Base-by-base conservation (phyloP, 768 basidiomycete genomes). In the Naematelia aurantialba region DNA sequence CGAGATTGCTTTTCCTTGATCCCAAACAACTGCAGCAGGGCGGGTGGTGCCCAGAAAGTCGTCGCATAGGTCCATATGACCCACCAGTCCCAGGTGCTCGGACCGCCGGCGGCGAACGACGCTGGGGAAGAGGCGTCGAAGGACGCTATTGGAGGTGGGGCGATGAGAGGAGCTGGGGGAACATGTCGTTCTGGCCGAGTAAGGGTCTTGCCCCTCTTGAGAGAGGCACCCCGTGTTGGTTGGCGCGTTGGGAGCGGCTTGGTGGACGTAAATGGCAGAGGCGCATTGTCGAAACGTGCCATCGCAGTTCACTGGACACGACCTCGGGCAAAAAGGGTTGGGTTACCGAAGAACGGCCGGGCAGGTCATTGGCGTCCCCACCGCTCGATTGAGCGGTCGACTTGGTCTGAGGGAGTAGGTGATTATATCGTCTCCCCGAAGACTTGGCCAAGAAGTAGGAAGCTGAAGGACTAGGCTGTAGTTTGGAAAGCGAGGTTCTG, bases 141-240 rank as follows among this genome's bases (percentile, higher is more conserved):
- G 22, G 70, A 68, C 31, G 51, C 66, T 54, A 82, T 78, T 39
- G 80, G 76, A 10, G 86, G 84, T 4, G 93, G 91, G 56, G 89
- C 91, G 61, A 99, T 93, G 70, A 99, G 86, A 3, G 94, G 93
- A 14, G 89, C 88, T 31, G 92, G 90, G 3, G 91, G 91, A 50
- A 97, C 89, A 73, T 89, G 83, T 58, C 96, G 86, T 80, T 99
- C 96, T 70, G 96, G 96, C 59, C 91, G 84, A 52, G 90, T 97
- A 67, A 99, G 85, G 4, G 96, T 99, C 82, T 98, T 99, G 73
- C 89, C 89, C 55, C 93, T 83, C 55, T 69, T 72, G 17, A 76
- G 55, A 5, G 67, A 62, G 3, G 58, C 30, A 2, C 54, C 54
- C 4, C 65, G 60, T 14, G 21, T 51, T 1, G 53, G 66, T 45